Evolutionary conservation across 2,329 filamentous ascomycete genomes (phyloP).

Genomic region (Scytalidium sp.): DNA sequence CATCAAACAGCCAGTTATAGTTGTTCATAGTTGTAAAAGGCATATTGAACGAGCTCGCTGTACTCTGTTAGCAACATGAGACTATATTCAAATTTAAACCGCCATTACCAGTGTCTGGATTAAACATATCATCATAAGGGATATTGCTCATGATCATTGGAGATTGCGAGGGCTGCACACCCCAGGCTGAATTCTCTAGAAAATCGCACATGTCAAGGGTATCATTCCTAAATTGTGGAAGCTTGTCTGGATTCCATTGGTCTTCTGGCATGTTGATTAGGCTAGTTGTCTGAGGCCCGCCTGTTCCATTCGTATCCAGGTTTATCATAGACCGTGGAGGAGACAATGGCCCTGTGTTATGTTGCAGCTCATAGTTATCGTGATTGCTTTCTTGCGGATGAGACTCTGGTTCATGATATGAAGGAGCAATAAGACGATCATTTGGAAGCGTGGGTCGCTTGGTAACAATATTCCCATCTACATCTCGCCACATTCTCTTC

Average conservation of each 20-base stretch:
- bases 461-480: constrained; percentile 49
- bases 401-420: constrained; percentile 2
- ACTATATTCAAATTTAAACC: neutral
- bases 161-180: constrained; percentile 19
- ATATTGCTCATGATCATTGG: constrained; percentile 26
- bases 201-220: constrained; percentile 16
- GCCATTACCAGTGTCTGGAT: constrained; percentile 47
- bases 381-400: constrained; percentile 3
- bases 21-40: constrained; percentile 61
- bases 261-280: constrained; percentile 1
- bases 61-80: constrained; percentile 3
- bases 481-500: constrained; percentile 53
- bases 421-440: neutral
- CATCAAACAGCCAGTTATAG: constrained; percentile 61
- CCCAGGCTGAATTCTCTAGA: constrained; percentile 24
- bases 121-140: constrained; percentile 52
- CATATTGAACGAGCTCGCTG: constrained; percentile 61
- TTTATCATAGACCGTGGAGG: constrained; percentile 8
- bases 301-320: constrained; percentile 1
- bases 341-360: constrained; percentile 3
- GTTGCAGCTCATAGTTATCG: neutral
- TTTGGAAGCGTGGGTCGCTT: constrained; percentile 28
- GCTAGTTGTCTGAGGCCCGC: neutral
- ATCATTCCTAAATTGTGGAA: constrained; percentile 4
- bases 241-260: constrained; percentile 1